Conservation (phyloP, 2,329 filamentous ascomycete genomes). For the Sarocladium brachiariae region DNA sequence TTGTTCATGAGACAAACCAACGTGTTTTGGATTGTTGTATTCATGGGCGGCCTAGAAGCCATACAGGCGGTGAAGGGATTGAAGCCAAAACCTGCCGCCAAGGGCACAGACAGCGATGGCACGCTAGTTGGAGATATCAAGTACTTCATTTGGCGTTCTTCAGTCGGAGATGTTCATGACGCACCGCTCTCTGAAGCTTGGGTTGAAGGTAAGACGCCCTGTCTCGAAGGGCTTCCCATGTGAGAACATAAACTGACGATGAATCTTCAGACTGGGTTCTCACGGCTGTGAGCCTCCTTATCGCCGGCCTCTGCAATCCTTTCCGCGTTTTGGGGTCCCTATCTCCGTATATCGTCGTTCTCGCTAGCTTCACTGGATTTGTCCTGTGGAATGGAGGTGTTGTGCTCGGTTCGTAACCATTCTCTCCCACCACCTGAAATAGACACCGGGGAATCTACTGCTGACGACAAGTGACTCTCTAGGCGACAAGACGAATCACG, state of each 20-base stretch:
- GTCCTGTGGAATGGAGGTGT: slow-evolving; percentile 85
- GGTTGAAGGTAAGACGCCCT: slow-evolving; percentile 45
- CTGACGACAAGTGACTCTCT: too few species aligned
- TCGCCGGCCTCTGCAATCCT: slow-evolving; percentile 48
- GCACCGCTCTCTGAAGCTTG: slow-evolving; percentile 38
- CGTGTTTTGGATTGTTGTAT: slow-evolving; percentile 87
- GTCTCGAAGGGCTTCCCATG: too few species aligned
- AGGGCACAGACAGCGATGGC: slow-evolving; percentile 23
- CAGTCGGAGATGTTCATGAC: slow-evolving; percentile 49
- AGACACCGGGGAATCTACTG: not conserved
- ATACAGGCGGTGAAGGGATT: slow-evolving; percentile 44
- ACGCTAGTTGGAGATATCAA: slow-evolving; percentile 25
- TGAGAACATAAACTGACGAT: not conserved
- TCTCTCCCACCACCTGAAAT: not conserved
- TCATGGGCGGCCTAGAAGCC: slow-evolving; percentile 58
- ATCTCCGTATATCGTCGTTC: slow-evolving; percentile 55
- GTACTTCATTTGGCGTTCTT: slow-evolving; percentile 36
- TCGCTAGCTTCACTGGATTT: slow-evolving; percentile 65
- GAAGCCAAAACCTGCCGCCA: slow-evolving; percentile 23
- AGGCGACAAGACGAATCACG: slow-evolving; percentile 93
- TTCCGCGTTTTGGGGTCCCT: slow-evolving; percentile 37
- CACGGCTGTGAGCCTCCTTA: slow-evolving; percentile 55
- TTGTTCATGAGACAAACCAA: slow-evolving; percentile 89
- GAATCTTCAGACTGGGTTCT: slow-evolving; percentile 42
- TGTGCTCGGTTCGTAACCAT: slow-evolving; percentile 60